Base-by-base conservation (phyloP, 495 filamentous ascomycete genomes). In the Glonium stellatum region DNA sequence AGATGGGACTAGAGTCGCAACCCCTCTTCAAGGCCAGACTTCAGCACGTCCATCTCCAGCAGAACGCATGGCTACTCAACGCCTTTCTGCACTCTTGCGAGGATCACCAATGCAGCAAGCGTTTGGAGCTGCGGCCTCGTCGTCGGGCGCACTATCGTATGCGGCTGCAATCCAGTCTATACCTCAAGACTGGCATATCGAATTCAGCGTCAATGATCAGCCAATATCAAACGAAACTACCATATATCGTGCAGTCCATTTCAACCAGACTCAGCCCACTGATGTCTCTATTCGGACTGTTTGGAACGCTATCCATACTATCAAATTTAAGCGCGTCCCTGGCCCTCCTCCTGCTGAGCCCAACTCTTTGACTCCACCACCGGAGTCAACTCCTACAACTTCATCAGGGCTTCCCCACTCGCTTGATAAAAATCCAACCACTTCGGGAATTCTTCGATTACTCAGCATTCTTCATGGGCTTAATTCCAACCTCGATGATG, bases 101-200 rank as follows among this genome's bases (percentile, higher is more conserved):
- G 76, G 70, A 71, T 79, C 60, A n/a, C 21, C 58, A 1, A 11
- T 59, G 46, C 61, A 64, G 19, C 62, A 64, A 51, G 57, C 58
- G 0, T 52, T 69, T 15, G 58, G 61, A 12, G 54, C 18, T 58
- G 70, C 80, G 22, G 75, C 82, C 15, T 18, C 48, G 21, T 72
- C 78, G 0, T 72, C 78, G 0, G 75, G 80, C 22, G 76, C 81
- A 1, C 77, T 82, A 72, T 92, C 90, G 0, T 96, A 96, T 69
- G 87, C 90, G 15, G 88, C 88, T 37, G 89, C 90, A 5, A 82
- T 93, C 64, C 86, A 89, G 65, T 67, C 83, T 27, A 70, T 82
- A 4, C 90, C 91, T n/a, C 87, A 91, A 60, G 93, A 97, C 68
- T 99, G 95, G 95, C 93, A 99, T 66, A 88, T 99, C 44, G 89